phyloP scores from a whole-genome alignment of 495 filamentous ascomycete genomes.

The Neurospora hispaniola region DNA sequence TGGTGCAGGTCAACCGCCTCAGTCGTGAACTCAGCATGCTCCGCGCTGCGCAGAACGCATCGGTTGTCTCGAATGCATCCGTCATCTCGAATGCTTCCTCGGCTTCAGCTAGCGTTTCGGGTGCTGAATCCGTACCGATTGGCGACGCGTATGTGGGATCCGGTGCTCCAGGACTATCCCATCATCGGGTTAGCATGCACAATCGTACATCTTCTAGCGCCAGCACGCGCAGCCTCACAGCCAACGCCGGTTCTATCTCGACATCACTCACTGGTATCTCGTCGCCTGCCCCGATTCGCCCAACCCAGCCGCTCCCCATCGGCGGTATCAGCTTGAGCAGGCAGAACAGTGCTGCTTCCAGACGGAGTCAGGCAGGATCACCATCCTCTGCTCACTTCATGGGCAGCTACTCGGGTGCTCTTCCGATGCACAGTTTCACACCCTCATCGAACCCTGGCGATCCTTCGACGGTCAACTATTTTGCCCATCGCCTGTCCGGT shows the following conservation, averaged over 20 bases:
- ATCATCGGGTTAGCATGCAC: constrained; percentile 30
- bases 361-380: constrained; percentile 30
- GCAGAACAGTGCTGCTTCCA: constrained; percentile 36
- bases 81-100: constrained; percentile 74
- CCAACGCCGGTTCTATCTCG: constrained; percentile 1
- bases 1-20: constrained; percentile 71
- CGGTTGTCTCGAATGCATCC: constrained; percentile 68
- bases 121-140: constrained; percentile 24
- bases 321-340: constrained; percentile 28
- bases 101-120: constrained; percentile 39
- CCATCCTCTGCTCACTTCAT: constrained; percentile 21
- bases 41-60: constrained; percentile 68
- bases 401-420: background rate
- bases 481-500: constrained; percentile 15
- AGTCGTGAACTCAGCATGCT: constrained; percentile 75
- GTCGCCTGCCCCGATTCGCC: constrained; percentile 22
- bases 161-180: constrained; percentile 29
- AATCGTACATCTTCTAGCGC: constrained; percentile 35
- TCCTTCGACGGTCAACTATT: constrained; percentile 19
- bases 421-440: constrained; percentile 7
- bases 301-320: constrained; percentile 16
- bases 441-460: constrained; percentile 12
- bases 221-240: constrained; percentile 45
- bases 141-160: constrained; percentile 20
- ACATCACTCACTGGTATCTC: constrained; percentile 22